phyloP scores from a whole-genome alignment of 345 rosid species.

The Brassica cretica region DNA sequence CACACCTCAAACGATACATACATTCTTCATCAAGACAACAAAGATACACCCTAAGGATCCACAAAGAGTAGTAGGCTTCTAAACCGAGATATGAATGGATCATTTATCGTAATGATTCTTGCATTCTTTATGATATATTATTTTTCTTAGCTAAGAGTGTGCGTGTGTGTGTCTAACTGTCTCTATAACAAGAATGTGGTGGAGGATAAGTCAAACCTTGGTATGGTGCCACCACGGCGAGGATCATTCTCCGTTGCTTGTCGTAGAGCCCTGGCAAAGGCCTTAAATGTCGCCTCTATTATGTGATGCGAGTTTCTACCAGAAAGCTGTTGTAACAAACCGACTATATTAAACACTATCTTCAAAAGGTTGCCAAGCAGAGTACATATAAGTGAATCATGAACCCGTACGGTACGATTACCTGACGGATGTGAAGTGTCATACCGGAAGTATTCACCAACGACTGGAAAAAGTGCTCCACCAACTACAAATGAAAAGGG shows the following conservation, averaged over 20 bases:
- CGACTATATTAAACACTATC: background rate
- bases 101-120: background rate
- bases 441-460: conserved; percentile 92
- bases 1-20: conserved; percentile 9
- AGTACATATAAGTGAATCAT: background rate
- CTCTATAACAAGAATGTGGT: background rate
- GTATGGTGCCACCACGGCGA: conserved; percentile 77
- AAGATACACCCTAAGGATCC: background rate
- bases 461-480: conserved; percentile 95
- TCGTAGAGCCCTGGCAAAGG: conserved; percentile 94
- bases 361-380: background rate
- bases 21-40: background rate
- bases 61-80: background rate
- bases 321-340: conserved; percentile 57
- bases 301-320: conserved; percentile 93
- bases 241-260: conserved; percentile 84
- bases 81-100: background rate
- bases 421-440: conserved; percentile 96
- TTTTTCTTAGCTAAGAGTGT: background rate
- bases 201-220: conserved; percentile 54
- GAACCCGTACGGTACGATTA: conserved; percentile 10
- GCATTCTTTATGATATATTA: background rate
- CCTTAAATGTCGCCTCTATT: conserved; percentile 95
- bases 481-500: conserved; percentile 53
- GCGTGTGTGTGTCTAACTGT: background rate